Conservation (phyloP, 371 early-diverging fungal genomes). For the Apophysomyces elegans region DNA sequence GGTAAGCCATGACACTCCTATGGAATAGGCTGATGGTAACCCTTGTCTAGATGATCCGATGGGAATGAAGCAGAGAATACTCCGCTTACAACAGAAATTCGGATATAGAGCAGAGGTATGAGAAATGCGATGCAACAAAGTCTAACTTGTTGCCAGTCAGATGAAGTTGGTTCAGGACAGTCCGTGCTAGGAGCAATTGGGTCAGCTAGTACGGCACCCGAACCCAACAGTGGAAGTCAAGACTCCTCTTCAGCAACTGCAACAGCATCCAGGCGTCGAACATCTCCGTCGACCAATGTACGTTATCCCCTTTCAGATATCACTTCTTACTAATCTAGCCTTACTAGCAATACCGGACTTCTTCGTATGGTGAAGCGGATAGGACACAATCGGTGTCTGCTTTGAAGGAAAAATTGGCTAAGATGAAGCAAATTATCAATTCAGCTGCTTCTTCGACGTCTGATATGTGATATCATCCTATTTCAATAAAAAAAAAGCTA, state of each 20-base stretch:
- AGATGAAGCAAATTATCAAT: constrained; percentile 55
- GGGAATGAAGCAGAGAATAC: constrained; percentile 49
- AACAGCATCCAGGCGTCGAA: neutral
- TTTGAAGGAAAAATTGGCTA: constrained; percentile 62
- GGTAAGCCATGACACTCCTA: constrained; percentile 11
- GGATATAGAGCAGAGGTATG: constrained; percentile 36
- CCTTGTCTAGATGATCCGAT: constrained; percentile 39
- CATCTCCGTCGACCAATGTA: constrained; percentile 4
- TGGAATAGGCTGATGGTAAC: neutral
- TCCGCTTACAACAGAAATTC: constrained; percentile 68
- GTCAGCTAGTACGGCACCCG: neutral
- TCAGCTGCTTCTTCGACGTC: constrained; percentile 28
- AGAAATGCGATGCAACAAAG: neutral
- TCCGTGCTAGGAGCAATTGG: neutral
- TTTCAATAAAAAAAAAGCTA: neutral
- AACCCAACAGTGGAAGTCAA: neutral
- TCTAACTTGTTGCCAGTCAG: neutral
- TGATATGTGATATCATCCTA: neutral
- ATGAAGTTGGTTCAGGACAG: neutral
- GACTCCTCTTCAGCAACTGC: constrained; percentile 9
- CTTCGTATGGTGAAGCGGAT: constrained; percentile 33
- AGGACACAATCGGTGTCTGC: constrained; percentile 57
- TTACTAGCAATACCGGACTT: neutral
- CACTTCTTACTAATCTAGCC: constrained; percentile 5
- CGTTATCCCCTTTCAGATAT: neutral